A percentile compares a stretch with the other conserved stretches of the same genome.
Evolutionary conservation across 768 basidiomycete genomes (phyloP).

Genomic region (Rhizopogon salebrosus): DNA sequence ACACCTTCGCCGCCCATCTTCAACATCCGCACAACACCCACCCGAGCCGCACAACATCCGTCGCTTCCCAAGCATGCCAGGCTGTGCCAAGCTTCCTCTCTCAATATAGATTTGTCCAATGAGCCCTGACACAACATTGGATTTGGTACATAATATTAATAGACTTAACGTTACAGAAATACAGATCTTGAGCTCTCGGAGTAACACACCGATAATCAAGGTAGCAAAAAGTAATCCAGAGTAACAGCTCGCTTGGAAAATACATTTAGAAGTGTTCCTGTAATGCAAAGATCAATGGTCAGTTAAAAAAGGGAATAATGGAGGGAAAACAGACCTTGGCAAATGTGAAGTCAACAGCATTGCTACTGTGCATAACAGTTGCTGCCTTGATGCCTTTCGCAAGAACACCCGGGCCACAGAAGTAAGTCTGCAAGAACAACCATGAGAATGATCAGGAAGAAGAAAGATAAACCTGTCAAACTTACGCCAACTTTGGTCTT

Average conservation of each 20-base stretch:
- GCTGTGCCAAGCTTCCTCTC: too few species aligned
- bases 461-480: conserved; percentile 6
- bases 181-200: neutral
- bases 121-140: neutral
- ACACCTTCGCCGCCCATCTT: too few species aligned
- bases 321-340: conserved; percentile 56
- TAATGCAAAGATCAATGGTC: neutral
- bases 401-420: conserved; percentile 77
- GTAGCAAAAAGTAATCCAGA: neutral
- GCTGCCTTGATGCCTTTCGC: conserved; percentile 77
- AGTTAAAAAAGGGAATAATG: conserved; percentile 7
- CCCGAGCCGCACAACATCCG: too few species aligned
- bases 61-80: too few species aligned
- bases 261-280: conserved; percentile 59
- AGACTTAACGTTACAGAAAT: neutral
- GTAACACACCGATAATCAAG: neutral
- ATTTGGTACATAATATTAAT: neutral
- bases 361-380: conserved; percentile 46
- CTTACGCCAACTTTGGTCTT: conserved; percentile 82
- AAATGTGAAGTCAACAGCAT: conserved; percentile 70
- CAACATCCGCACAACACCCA: too few species aligned
- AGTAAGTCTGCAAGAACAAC: conserved; percentile 58
- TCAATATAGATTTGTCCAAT: too few species aligned
- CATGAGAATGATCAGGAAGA: conserved; percentile 5
- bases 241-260: neutral